These are phyloP conservation scores for Colletotrichum tabaci DNA, from an alignment of 2,329 filamentous ascomycete species.

Conservation along the genomic window DNA sequence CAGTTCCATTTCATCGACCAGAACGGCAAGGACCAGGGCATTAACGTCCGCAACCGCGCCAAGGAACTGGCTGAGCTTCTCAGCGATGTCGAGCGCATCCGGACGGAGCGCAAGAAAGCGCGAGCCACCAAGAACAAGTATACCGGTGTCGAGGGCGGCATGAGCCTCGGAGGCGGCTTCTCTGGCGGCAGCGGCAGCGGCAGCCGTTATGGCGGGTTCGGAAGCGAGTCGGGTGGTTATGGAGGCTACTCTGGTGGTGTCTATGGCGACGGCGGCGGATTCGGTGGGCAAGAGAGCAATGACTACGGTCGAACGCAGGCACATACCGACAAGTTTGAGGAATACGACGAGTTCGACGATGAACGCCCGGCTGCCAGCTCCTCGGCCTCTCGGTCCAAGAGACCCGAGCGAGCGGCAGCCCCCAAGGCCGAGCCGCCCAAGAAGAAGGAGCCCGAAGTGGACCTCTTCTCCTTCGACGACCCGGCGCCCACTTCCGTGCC, in stretches of 20 bases:
- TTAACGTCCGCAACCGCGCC: constrained; percentile 96
- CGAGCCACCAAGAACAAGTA: constrained; percentile 94
- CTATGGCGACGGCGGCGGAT: constrained; percentile 96
- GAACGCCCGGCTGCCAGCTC: constrained; percentile 62
- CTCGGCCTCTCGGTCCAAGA: constrained; percentile 65
- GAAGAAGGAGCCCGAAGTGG: constrained; percentile 89
- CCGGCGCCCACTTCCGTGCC: constrained; percentile 67
- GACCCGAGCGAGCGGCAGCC: constrained; percentile 59
- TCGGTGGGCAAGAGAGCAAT: constrained; percentile 82
- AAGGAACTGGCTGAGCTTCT: constrained; percentile 97
- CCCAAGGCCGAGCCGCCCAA: constrained; percentile 82
- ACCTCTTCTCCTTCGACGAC: constrained; percentile 95
- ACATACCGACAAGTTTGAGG: constrained; percentile 86
- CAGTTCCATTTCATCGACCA: constrained; percentile 98
- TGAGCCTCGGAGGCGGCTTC: constrained; percentile 72
- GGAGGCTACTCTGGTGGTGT: constrained; percentile 80
- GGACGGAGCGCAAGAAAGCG: constrained; percentile 89
- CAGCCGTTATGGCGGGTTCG: constrained; percentile 89
- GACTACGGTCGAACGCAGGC: constrained; percentile 58
- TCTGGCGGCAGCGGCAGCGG: constrained; percentile 59
- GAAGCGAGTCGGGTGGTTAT: constrained; percentile 83
- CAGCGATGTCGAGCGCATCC: constrained; percentile 90
- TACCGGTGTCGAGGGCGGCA: constrained; percentile 90
- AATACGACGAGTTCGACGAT: constrained; percentile 97
- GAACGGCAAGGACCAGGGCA: constrained; percentile 98